Base-by-base conservation (phyloP, 352 stramenopile species). In the Phytophthora boehmeriae region DNA sequence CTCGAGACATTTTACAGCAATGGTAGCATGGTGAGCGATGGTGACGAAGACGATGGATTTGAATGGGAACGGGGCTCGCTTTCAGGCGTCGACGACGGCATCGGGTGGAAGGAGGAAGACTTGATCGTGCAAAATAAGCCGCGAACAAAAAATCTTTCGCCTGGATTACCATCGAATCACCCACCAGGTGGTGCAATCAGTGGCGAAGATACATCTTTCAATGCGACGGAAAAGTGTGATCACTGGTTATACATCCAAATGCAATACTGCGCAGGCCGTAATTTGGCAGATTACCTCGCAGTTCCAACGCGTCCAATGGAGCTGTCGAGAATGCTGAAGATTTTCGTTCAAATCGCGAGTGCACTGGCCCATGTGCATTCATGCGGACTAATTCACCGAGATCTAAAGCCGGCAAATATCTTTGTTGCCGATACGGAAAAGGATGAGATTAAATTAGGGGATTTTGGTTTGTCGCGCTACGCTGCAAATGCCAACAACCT, bases 221-320 rank as follows among this genome's bases (percentile, higher is more conserved):
- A 83, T 35, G 71, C 77, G 1, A 46, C 59, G 16, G 78, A 91
- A 47, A 78, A 75, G 28, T 92, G 81, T 59, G 89, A 96, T 45
- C 88, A 96, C 58, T 93, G 86, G 83, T 60, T 97, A 48, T 97
- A 95, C 60, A 97, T 97, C 46, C 89, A 97, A 63, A 97, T 97
- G 91, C 86, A 93, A 54, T 96, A 96, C 67, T 97, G 89, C 68
- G 86, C 86, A 16, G 83, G 78, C 0, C 78, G 88, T 41, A 97
- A 92, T 22, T 78, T 97, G n/a, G 83, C 76, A 9, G 84, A 96
- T 39, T 96, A 92, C 63, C 58, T 97, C 41, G 71, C 80, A 19
- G 66, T 93, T 16, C 83, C 83, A 4, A 84, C 64, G 6, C 81
- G 84, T 4, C 72, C 78, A 14, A 91, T 95, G 75, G 72, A 95